Percentiles rank a stretch among this genome's conserved stretches.
phyloP scores from a whole-genome alignment of 495 filamentous ascomycete species.

The Pyronema domesticum region DNA sequence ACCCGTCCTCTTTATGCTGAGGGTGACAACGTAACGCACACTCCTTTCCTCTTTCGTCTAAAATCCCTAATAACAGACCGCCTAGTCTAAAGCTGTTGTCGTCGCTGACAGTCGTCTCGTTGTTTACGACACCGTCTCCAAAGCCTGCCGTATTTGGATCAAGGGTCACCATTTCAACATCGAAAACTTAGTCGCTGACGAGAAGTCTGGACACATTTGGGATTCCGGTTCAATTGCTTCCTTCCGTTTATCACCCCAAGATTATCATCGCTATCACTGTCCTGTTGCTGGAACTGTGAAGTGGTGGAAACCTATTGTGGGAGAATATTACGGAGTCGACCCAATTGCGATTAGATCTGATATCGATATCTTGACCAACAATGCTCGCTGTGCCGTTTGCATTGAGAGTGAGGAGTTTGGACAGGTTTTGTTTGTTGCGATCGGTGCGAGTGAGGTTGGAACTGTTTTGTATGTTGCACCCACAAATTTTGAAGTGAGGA shows the following conservation, averaged over 20 bases:
- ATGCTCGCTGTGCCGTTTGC: conserved; percentile 18
- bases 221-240: conserved; percentile 19
- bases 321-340: conserved; percentile 25
- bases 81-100: conserved; percentile 11
- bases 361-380: conserved; percentile 20
- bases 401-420: conserved; percentile 24
- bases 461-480: conserved; percentile 20
- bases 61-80: neutral
- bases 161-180: conserved; percentile 29
- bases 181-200: conserved; percentile 16
- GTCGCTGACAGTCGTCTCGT: conserved; percentile 28
- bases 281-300: conserved; percentile 24
- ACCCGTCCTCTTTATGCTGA: conserved; percentile 23
- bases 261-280: conserved; percentile 30
- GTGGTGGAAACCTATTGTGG: conserved; percentile 17
- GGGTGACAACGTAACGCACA: conserved; percentile 8
- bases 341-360: conserved; percentile 20
- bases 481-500: too few species aligned
- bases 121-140: conserved; percentile 23
- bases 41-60: neutral
- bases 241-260: conserved; percentile 27
- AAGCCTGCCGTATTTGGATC: conserved; percentile 27
- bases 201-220: neutral
- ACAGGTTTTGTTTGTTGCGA: conserved; percentile 25
- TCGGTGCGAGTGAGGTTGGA: conserved; percentile 23